These are phyloP conservation scores for Vitis labrusca DNA, from an alignment of 164 flowering plant species.

Conservation along the genomic window DNA sequence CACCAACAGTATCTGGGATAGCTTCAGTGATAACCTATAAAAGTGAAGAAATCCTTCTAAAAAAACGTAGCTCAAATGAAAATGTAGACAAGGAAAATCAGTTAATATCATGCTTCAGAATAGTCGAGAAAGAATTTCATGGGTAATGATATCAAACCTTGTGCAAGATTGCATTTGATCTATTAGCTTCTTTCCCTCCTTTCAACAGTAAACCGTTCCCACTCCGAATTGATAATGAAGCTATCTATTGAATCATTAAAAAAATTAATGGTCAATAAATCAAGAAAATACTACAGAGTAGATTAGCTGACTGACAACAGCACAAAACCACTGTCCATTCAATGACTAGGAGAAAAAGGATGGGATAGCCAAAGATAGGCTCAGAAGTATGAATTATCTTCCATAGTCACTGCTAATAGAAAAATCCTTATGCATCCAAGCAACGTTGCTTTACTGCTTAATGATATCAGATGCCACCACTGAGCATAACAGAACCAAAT, in stretches of 20 bases:
- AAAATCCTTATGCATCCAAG: neutral
- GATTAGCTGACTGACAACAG: neutral
- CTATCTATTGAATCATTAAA: constrained; percentile 48
- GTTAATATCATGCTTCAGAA: neutral
- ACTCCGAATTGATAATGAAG: constrained; percentile 80
- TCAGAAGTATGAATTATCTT: neutral
- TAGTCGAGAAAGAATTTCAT: neutral
- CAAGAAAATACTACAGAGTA: neutral
- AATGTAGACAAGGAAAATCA: neutral
- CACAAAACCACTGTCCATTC: neutral
- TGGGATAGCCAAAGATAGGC: neutral
- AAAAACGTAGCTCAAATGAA: neutral
- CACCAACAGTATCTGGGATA: constrained; percentile 71
- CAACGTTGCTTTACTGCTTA: neutral
- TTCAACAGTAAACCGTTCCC: constrained; percentile 89
- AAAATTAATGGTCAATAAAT: neutral
- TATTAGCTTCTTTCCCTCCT: constrained; percentile 84
- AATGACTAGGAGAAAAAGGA: neutral
- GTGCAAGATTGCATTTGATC: constrained; percentile 76
- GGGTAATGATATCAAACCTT: constrained; percentile 44
- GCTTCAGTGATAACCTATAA: constrained; percentile 70
- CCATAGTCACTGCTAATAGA: neutral
- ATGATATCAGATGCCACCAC: neutral
- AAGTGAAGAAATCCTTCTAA: constrained; percentile 1
- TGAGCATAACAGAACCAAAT: too few species aligned